Base-by-base conservation (phyloP, 331 rosid species). In the Saraca asoca region DNA sequence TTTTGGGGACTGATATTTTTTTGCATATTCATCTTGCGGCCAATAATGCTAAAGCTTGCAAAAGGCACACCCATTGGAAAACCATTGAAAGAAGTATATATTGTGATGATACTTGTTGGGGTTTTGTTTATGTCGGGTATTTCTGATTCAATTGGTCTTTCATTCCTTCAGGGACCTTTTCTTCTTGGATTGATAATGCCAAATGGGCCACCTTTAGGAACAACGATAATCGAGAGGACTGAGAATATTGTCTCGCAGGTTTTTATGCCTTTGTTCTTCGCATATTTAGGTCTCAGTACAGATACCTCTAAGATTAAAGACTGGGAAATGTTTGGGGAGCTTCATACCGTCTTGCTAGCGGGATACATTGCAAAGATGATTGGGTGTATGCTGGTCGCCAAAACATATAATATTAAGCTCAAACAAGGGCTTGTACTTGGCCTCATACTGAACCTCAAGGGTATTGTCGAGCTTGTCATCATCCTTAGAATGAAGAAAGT, bases 121-220 rank as follows among this genome's bases (percentile, higher is more conserved):
- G 87, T 34, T 0, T 5, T 79, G 1, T 12, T 70, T 7, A 68
- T 75, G 75, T 48, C 77, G 0, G 51, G 24, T 31, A 0, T 72
- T 0, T 38, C 69, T 0, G 89, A 87, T 12, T 0, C 5, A 0
- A 6, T 80, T 0, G 91, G 91, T 0, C 3, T 44, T 0, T n/a
- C 81, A 0, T 34, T 12, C 10, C 2, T 77, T 2, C 0, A 38
- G 0, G 96, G 94, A 0, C 78, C 94, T 0, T 0, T 84, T 4
- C 0, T 79, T 15, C 55, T 67, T 2, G 96, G 91, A n/a, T 57
- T 80, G 12, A 29, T 70, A 18, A 63, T 79, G 55, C 94, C 89
- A 0, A 79, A 82, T 53, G 96, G 96, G 2, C 83, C 83, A 0
- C 89, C 94, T 0, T 50, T 86, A 5, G 96, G 87, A 2, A 64